A percentile compares a stretch with the other conserved stretches of the same genome.
Conservation (phyloP, 257 asterid species). For the Petunia secreta region DNA sequence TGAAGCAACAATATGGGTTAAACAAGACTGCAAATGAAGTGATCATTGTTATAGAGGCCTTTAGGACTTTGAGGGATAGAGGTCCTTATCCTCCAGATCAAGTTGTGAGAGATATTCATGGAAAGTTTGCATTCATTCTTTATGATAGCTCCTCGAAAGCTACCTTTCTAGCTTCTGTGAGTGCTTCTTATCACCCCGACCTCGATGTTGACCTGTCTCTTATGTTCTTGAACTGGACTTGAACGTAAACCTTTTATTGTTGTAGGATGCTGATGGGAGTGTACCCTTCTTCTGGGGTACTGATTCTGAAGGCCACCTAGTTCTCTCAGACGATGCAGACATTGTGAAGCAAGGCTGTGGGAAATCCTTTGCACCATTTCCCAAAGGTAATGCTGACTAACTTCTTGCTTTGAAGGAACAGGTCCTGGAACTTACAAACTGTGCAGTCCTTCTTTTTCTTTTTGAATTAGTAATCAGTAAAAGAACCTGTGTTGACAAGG, state of each 20-base stretch:
- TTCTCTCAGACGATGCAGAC: conserved; percentile 73
- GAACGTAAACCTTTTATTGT: conserved; percentile 8
- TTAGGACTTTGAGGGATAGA: conserved; percentile 88
- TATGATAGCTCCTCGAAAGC: conserved; percentile 64
- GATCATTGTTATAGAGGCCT: conserved; percentile 88
- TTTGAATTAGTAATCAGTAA: background rate
- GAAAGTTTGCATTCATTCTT: conserved; percentile 81
- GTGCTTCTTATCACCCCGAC: conserved; percentile 33
- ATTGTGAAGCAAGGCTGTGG: conserved; percentile 91
- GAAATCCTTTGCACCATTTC: conserved; percentile 85
- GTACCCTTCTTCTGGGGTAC: conserved; percentile 92
- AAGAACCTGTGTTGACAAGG: background rate
- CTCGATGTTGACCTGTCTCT: background rate
- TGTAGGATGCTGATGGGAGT: conserved; percentile 75
- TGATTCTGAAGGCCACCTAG: conserved; percentile 85
- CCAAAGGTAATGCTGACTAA: conserved; percentile 63
- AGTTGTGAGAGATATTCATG: conserved; percentile 84
- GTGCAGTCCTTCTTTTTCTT: background rate
- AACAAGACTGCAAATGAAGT: conserved; percentile 88
- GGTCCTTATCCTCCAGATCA: conserved; percentile 98
- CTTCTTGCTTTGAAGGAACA: background rate
- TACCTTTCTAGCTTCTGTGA: conserved; percentile 73
- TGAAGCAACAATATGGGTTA: conserved; percentile 92
- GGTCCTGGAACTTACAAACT: background rate
- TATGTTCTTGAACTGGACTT: conserved; percentile 10